Conservation (phyloP, 805 yeast genomes). For the Candida sanyiensis region DNA sequence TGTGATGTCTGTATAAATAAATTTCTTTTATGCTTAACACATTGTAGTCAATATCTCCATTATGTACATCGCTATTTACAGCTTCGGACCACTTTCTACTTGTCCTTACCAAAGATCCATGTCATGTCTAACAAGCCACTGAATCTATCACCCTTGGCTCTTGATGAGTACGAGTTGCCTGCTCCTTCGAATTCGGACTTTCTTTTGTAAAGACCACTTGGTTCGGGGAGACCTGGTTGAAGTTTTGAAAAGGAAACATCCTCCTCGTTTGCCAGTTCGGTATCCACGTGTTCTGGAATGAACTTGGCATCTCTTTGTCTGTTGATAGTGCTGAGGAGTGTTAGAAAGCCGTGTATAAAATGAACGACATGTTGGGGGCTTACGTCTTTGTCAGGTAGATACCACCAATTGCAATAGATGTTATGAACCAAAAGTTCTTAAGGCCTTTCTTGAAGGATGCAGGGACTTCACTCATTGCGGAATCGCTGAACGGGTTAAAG, state of each 20-base stretch:
- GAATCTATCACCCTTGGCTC: constrained; percentile 50
- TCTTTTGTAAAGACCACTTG: constrained; percentile 34
- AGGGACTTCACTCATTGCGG: constrained; percentile 7
- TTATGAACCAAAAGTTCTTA: constrained; percentile 21
- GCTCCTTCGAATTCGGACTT: constrained; percentile 66
- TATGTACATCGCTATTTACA: constrained; percentile 3
- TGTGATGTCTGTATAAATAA: not conserved
- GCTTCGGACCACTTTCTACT: not conserved
- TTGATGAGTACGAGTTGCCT: constrained; percentile 52
- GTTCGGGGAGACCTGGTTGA: constrained; percentile 53
- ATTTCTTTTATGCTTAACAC: too few species aligned
- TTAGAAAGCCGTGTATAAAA: not conserved
- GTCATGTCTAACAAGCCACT: constrained; percentile 23
- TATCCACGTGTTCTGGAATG: constrained; percentile 27
- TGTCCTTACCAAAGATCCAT: constrained; percentile 19
- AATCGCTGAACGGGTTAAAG: not conserved
- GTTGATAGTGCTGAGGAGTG: constrained; percentile 25
- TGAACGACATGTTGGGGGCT: constrained; percentile 12
- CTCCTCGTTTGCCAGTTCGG: constrained; percentile 14
- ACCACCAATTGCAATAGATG: constrained; percentile 25
- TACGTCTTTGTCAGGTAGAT: constrained; percentile 27
- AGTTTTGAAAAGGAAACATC: constrained; percentile 27
- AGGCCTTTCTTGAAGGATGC: constrained; percentile 17
- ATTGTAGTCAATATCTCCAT: too few species aligned
- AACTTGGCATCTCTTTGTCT: constrained; percentile 32